Evolutionary conservation across 257 asterid genomes (phyloP).

Genomic region (Prunella vulgaris): DNA sequence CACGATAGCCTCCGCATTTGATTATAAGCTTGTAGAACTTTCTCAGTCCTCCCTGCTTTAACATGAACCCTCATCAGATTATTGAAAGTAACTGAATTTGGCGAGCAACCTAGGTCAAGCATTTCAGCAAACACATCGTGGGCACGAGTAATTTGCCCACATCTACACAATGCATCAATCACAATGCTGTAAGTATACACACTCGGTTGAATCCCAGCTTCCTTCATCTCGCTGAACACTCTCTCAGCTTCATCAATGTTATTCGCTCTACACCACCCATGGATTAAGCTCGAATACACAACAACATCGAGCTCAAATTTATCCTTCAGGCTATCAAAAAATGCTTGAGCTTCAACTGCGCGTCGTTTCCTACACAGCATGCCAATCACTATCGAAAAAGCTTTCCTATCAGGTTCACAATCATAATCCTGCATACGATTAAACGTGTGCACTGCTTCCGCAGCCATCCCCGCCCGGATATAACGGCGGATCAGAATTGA

Average conservation of each 20-base stretch:
- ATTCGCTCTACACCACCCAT: constrained; percentile 83
- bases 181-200: constrained; percentile 76
- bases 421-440: constrained; percentile 84
- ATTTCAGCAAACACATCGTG: constrained; percentile 86
- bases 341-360: constrained; percentile 73
- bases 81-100: constrained; percentile 77
- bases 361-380: constrained; percentile 66
- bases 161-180: constrained; percentile 85
- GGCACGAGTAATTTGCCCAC: constrained; percentile 86
- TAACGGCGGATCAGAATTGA: constrained; percentile 69
- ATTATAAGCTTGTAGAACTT: constrained; percentile 76
- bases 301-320: constrained; percentile 72
- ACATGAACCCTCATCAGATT: constrained; percentile 86
- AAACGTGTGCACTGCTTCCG: constrained; percentile 75
- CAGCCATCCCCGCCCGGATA: constrained; percentile 70
- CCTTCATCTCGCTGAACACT: constrained; percentile 74
- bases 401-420: constrained; percentile 58
- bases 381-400: constrained; percentile 55
- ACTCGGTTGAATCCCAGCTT: constrained; percentile 50
- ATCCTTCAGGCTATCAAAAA: constrained; percentile 71
- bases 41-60: constrained; percentile 85
- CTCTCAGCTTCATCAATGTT: constrained; percentile 71
- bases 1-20: constrained; percentile 80
- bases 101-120: constrained; percentile 63
- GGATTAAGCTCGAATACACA: constrained; percentile 73